Evolutionary conservation across 2,329 filamentous ascomycete species (phyloP).

Genomic region (Colletotrichum brevisporum): DNA sequence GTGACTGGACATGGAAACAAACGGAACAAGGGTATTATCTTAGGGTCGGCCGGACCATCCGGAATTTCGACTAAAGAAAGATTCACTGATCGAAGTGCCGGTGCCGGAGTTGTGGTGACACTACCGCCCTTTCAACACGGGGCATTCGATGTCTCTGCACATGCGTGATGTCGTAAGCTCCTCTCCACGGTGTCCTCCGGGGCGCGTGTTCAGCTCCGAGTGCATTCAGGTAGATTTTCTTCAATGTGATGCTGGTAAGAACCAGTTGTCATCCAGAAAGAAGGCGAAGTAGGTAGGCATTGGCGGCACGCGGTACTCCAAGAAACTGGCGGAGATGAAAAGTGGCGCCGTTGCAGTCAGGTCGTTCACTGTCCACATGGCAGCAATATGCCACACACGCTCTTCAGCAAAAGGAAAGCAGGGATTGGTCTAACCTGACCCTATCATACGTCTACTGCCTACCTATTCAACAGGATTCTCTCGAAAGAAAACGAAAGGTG

Average conservation of each 20-base stretch:
- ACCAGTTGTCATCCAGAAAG: background rate
- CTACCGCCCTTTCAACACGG: conserved; percentile 9
- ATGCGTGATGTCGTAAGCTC: background rate
- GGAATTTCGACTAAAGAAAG: conserved; percentile 1
- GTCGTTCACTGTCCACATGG: conserved; percentile 25
- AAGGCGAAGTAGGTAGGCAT: background rate
- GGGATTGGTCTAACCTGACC: conserved; percentile 4
- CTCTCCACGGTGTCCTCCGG: background rate
- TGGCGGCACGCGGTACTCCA: background rate
- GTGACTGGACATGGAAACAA: too few relatives aligned
- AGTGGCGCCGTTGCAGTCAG: background rate
- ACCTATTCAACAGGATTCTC: background rate
- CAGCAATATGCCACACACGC: background rate
- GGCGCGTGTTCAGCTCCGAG: background rate
- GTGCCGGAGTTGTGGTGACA: background rate
- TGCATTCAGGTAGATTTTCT: background rate
- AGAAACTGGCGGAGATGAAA: conserved; percentile 12
- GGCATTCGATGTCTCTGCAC: conserved; percentile 16
- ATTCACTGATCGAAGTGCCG: background rate
- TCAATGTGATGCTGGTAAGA: background rate
- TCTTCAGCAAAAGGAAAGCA: conserved; percentile 5
- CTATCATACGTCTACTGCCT: background rate
- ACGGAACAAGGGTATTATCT: too few relatives aligned
- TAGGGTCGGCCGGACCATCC: too few relatives aligned
- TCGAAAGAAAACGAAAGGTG: conserved; percentile 8